Conservation (phyloP, 129 eudicot species). For the Arctium minus region DNA sequence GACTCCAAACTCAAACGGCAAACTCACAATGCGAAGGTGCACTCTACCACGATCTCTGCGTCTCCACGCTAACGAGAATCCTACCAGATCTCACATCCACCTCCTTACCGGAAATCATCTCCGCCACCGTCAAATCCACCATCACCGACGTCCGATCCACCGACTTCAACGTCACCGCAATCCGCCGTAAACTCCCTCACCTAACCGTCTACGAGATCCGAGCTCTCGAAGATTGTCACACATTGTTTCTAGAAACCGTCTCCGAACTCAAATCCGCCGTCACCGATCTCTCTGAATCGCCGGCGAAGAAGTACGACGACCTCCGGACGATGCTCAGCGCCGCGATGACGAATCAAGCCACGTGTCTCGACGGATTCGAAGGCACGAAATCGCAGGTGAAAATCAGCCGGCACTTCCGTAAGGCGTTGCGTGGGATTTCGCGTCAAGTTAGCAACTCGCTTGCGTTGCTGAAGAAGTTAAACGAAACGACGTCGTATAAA, state of each 20-base stretch:
- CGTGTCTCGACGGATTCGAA: slow-evolving; percentile 84
- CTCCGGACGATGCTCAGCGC: slow-evolving; percentile 64
- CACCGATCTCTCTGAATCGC: slow-evolving; percentile 40
- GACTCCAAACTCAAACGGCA: slow-evolving; percentile 50
- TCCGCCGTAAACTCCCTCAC: slow-evolving; percentile 41
- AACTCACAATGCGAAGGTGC: slow-evolving; percentile 58
- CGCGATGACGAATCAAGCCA: slow-evolving; percentile 85
- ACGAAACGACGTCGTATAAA: not conserved
- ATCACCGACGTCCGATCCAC: slow-evolving; percentile 50
- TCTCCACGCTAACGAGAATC: slow-evolving; percentile 57
- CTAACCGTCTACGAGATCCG: slow-evolving; percentile 40
- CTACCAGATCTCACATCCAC: slow-evolving; percentile 50
- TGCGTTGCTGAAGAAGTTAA: slow-evolving; percentile 56
- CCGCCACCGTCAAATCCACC: slow-evolving; percentile 51
- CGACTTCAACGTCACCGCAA: slow-evolving; percentile 45
- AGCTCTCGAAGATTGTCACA: slow-evolving; percentile 71
- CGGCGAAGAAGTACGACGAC: slow-evolving; percentile 37
- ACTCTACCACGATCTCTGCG: slow-evolving; percentile 63
- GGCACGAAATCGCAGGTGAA: slow-evolving; percentile 45
- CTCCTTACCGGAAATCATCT: slow-evolving; percentile 55
- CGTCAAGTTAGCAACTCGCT: slow-evolving; percentile 73
- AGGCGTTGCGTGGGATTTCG: slow-evolving; percentile 45
- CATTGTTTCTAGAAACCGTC: slow-evolving; percentile 51
- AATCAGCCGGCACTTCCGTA: slow-evolving; percentile 42
- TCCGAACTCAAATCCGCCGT: slow-evolving; percentile 45